Conservation (phyloP, 2,329 filamentous ascomycete genomes). For the Fusarium veterinarium region DNA sequence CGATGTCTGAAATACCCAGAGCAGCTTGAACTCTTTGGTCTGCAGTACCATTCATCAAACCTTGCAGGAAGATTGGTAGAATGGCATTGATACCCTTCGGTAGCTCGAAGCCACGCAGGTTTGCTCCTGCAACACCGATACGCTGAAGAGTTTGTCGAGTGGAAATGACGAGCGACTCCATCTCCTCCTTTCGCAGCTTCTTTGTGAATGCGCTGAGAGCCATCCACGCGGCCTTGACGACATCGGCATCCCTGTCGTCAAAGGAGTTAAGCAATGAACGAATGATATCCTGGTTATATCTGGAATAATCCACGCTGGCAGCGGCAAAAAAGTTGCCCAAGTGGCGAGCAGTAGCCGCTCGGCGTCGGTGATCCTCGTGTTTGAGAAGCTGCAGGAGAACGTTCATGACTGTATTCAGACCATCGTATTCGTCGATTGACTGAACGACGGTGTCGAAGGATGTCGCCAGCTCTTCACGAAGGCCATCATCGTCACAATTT, state of each 20-base stretch:
- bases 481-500: slow-evolving; percentile 76
- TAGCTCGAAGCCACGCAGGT: slow-evolving; percentile 87
- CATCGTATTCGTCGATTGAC: slow-evolving; percentile 95
- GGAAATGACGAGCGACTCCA: slow-evolving; percentile 90
- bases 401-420: slow-evolving; percentile 95
- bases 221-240: slow-evolving; percentile 90
- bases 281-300: slow-evolving; percentile 96
- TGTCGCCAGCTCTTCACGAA: slow-evolving; percentile 77
- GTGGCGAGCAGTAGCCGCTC: slow-evolving; percentile 81
- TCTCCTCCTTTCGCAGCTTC: slow-evolving; percentile 93
- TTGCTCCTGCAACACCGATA: slow-evolving; percentile 86
- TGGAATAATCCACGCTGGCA: slow-evolving; percentile 87
- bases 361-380: slow-evolving; percentile 89
- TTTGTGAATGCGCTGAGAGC: slow-evolving; percentile 90
- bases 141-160: slow-evolving; percentile 88
- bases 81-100: slow-evolving; percentile 98
- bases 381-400: slow-evolving; percentile 89
- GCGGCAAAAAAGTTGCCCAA: slow-evolving; percentile 87
- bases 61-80: slow-evolving; percentile 95
- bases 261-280: slow-evolving; percentile 91
- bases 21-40: slow-evolving; percentile 94
- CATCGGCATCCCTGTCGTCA: slow-evolving; percentile 83
- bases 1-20: slow-evolving; percentile 92
- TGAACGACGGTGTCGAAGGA: slow-evolving; percentile 91
- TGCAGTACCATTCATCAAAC: slow-evolving; percentile 93